Evolutionary conservation across 2,329 filamentous ascomycete species (phyloP), one percentile per base, ranked within the genome.

Genomic region (Penicillium sp.): DNA sequence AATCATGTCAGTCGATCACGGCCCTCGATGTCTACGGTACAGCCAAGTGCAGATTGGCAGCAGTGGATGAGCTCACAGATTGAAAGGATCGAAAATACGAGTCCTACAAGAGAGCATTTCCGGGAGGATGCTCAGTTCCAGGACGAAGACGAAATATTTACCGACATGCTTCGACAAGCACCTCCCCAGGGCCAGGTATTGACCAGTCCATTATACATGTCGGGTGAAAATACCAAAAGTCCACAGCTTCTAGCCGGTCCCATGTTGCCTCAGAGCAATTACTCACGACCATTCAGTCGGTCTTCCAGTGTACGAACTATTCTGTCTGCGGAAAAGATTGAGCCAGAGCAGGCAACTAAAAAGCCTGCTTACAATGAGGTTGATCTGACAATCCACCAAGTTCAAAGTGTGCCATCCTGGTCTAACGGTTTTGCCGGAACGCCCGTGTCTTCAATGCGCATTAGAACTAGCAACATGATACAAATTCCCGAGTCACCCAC

Each of bases 81-180:
- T 46, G 68, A 66, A 27, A 70, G 61, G 22, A 66, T 74, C 44
- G 67, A 71, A 25, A 62, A 56, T 22, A 26, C 53, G 50, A 63
- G 51, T n/a, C 62, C 64, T 35, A 53, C 58, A 48, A 67, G 68
- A 53, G 64, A 66, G 22, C 76, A 77, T 53, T 63, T 69, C 37
- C 68, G 74, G 20, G 77, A 78, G 61, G 57, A 69, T 45, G 69
- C 75, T 4, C 72, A 77, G 45, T 69, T 72, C 27, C 58, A 71
- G 12, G 66, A 69, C 25, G 65, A 67, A 5, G 52, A 64, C n/a
- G 60, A 63, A 9, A 43, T 56, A 6, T 55, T 62, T 26, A 62
- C 47, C 31, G 44, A 46, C 1, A 50, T 58, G 9, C 33, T 62
- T 7, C 57, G 51, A 25, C 49, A 43, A 52, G 40, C 41, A 22